phyloP scores from a whole-genome alignment of 225 moss, liverwort and hornwort genomes.

The Sphagnum tenellum region DNA sequence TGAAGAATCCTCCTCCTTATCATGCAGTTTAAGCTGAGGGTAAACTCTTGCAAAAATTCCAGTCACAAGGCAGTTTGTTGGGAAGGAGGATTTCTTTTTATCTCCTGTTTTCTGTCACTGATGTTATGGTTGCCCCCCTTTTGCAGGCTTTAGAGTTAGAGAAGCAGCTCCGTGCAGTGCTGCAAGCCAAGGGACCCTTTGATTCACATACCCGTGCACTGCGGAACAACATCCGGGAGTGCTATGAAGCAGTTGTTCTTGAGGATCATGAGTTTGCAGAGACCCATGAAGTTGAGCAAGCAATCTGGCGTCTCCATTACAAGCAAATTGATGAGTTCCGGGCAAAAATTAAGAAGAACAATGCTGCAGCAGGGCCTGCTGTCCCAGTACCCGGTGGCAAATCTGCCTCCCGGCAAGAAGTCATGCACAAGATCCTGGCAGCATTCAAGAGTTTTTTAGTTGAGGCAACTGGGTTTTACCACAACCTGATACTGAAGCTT shows the following conservation, averaged over 20 bases:
- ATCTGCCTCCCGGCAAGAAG: slow-evolving; percentile 56
- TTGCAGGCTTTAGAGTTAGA: slow-evolving; percentile 89
- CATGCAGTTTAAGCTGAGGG: no score
- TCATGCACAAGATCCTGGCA: slow-evolving; percentile 60
- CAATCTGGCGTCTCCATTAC: slow-evolving; percentile 95
- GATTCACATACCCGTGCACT: slow-evolving; percentile 73
- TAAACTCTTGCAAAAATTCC: no score
- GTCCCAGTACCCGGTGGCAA: slow-evolving; percentile 56
- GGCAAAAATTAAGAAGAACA: slow-evolving; percentile 75
- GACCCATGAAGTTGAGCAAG: slow-evolving; percentile 89
- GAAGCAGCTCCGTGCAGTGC: slow-evolving; percentile 72
- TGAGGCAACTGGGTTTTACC: slow-evolving; percentile 93
- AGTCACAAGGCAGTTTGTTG: no score
- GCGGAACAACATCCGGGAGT: slow-evolving; percentile 73
- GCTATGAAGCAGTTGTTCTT: slow-evolving; percentile 71
- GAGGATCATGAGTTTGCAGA: slow-evolving; percentile 94
- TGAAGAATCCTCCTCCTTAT: no score
- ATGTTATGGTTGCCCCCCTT: not conserved
- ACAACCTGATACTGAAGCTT: slow-evolving; percentile 84
- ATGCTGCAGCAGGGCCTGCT: slow-evolving; percentile 43
- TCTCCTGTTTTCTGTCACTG: no score
- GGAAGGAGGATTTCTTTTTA: no score
- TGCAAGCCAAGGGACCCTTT: slow-evolving; percentile 82
- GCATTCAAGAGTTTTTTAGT: slow-evolving; percentile 87
- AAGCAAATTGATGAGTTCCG: slow-evolving; percentile 97